phyloP scores from a whole-genome alignment of 2,329 filamentous ascomycete genomes.

The Colletotrichum simmondsii region DNA sequence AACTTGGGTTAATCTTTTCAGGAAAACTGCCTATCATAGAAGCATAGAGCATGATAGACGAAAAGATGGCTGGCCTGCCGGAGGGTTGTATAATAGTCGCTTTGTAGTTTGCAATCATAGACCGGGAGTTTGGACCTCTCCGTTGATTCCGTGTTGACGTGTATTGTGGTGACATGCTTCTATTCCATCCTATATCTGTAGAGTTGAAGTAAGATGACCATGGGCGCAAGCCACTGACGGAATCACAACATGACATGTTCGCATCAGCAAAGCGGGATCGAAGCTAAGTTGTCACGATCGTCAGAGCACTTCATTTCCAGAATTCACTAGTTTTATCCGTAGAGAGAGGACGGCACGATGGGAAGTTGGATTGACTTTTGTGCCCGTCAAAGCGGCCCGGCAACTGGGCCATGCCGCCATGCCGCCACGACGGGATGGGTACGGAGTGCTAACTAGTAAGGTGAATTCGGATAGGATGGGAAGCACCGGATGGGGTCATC shows the following conservation, averaged over 20 bases:
- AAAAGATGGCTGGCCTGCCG: conserved; percentile 35
- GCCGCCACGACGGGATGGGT: background rate
- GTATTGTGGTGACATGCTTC: too few species aligned
- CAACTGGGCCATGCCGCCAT: conserved; percentile 8
- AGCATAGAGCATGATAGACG: conserved; percentile 38
- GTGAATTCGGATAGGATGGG: background rate
- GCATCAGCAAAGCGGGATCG: background rate
- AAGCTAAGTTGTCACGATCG: background rate
- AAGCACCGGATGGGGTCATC: conserved; percentile 5
- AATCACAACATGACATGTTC: background rate
- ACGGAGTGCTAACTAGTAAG: background rate
- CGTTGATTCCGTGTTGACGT: too few species aligned
- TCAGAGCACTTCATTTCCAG: background rate
- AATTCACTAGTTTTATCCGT: background rate
- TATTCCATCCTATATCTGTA: too few species aligned
- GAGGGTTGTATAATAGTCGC: conserved; percentile 45
- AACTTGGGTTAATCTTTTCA: conserved; percentile 33
- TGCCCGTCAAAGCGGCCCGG: conserved; percentile 15
- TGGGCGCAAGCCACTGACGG: background rate
- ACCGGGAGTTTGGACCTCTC: conserved; percentile 51
- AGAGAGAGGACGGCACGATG: too few species aligned
- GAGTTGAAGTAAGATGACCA: too few species aligned
- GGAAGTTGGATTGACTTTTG: conserved; percentile 11
- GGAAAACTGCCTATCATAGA: conserved; percentile 36
- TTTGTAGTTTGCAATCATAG: conserved; percentile 40